These are phyloP conservation scores for Basipetospora chlamydospora DNA, from an alignment of 2,329 filamentous ascomycete species.

Conservation along the genomic window DNA sequence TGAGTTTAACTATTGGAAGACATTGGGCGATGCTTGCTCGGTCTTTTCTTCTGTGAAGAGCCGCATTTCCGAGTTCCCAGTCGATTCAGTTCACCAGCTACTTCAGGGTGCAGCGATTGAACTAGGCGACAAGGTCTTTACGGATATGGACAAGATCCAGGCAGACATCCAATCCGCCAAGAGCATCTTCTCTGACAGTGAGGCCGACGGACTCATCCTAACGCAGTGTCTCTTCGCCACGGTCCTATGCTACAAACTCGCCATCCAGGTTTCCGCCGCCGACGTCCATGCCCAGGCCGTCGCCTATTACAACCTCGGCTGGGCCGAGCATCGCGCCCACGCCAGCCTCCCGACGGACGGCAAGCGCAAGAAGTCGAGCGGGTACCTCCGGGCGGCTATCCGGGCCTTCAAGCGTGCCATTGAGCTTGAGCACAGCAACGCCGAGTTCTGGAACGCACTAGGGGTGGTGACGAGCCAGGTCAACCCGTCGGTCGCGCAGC, in stretches of 20 bases:
- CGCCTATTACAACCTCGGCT: slow-evolving; percentile 94
- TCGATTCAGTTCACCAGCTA: slow-evolving; percentile 39
- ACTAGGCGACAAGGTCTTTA: slow-evolving; percentile 40
- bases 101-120: slow-evolving; percentile 28
- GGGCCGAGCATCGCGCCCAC: slow-evolving; percentile 78
- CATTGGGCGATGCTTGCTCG: slow-evolving; percentile 74
- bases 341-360: slow-evolving; percentile 40
- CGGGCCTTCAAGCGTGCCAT: slow-evolving; percentile 91
- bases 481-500: slow-evolving; percentile 79
- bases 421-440: slow-evolving; percentile 83
- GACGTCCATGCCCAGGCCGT: slow-evolving; percentile 83
- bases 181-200: slow-evolving; percentile 25
- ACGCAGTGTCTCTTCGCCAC: slow-evolving; percentile 52
- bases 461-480: slow-evolving; percentile 80
- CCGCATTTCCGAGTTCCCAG: slow-evolving; percentile 48
- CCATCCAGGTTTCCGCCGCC: slow-evolving; percentile 55
- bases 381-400: slow-evolving; percentile 67
- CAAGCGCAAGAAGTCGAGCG: slow-evolving; percentile 44
- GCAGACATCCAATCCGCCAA: slow-evolving; percentile 26
- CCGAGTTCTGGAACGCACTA: slow-evolving; percentile 94
- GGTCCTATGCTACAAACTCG: slow-evolving; percentile 77
- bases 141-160: slow-evolving; percentile 52
- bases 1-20: slow-evolving; percentile 93
- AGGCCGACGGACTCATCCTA: slow-evolving; percentile 33
- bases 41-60: slow-evolving; percentile 69